These are phyloP conservation scores for Corymbia calophylla DNA, from an alignment of 441 rosid genomes.

Conservation along the genomic window DNA sequence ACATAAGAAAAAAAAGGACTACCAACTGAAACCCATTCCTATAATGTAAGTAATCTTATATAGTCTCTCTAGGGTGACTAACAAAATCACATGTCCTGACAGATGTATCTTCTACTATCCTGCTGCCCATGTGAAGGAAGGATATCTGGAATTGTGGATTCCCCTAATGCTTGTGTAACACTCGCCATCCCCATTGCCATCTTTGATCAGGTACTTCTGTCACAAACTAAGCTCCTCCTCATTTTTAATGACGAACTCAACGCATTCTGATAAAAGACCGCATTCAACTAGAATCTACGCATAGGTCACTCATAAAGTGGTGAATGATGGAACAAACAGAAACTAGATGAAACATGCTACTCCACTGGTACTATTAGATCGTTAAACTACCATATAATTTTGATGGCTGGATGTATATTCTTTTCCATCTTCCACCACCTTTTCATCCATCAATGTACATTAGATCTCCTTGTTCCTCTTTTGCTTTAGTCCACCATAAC, in stretches of 20 bases:
- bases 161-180: slow-evolving; percentile 88
- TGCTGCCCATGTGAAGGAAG: slow-evolving; percentile 96
- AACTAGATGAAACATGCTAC: neutral
- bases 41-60: neutral
- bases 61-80: neutral
- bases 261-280: neutral
- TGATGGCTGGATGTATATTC: neutral
- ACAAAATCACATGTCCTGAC: slow-evolving; percentile 10
- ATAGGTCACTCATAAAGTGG: neutral
- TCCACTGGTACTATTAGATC: neutral
- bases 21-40: neutral
- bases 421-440: neutral
- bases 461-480: neutral
- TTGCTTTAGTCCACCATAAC: neutral
- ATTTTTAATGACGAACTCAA: neutral
- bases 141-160: slow-evolving; percentile 84
- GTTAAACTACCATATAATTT: neutral
- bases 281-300: neutral
- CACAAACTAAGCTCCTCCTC: neutral
- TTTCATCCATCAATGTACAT: neutral
- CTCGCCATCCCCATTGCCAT: slow-evolving; percentile 76
- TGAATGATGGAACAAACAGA: neutral
- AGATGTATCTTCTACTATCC: slow-evolving; percentile 74
- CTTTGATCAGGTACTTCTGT: slow-evolving; percentile 71
- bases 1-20: neutral